Conservation (phyloP, 306 rosid genomes). For the Malus asiatica region DNA sequence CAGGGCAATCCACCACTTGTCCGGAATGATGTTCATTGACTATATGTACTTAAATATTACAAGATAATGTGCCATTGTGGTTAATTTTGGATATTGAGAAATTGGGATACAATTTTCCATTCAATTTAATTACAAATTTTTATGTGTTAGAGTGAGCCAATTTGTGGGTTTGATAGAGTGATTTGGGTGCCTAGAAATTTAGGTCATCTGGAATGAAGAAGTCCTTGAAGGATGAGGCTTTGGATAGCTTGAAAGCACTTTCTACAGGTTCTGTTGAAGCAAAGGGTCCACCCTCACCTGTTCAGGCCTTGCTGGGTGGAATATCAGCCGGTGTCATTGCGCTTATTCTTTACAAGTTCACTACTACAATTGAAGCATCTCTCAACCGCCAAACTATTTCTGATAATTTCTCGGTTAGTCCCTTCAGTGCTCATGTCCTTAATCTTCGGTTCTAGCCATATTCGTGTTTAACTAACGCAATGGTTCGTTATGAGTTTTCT, state of each 20-base stretch:
- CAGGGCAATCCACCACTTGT: not conserved
- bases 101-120: not conserved
- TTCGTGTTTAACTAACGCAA: not conserved
- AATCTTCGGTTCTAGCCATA: not conserved
- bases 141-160: not conserved
- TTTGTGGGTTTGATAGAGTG: conserved; percentile 15
- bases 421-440: conserved; percentile 3
- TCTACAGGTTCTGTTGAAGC: conserved; percentile 46
- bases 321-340: conserved; percentile 76
- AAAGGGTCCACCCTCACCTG: conserved; percentile 67
- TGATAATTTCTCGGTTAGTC: conserved; percentile 69
- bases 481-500: not conserved
- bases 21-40: not conserved
- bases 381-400: conserved; percentile 75
- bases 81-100: not conserved
- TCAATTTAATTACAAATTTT: too few relatives aligned
- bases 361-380: conserved; percentile 74
- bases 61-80: not conserved
- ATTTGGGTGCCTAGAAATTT: conserved; percentile 57
- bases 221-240: conserved; percentile 72
- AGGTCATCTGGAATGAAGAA: conserved; percentile 75
- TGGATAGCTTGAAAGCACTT: conserved; percentile 66
- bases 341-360: conserved; percentile 72
- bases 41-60: not conserved
- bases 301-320: conserved; percentile 74